Evolutionary conservation across 1,139 yeast genomes (phyloP), one percentile per base, ranked within the genome.

Genomic region (Magnusiomyces paraingens): DNA sequence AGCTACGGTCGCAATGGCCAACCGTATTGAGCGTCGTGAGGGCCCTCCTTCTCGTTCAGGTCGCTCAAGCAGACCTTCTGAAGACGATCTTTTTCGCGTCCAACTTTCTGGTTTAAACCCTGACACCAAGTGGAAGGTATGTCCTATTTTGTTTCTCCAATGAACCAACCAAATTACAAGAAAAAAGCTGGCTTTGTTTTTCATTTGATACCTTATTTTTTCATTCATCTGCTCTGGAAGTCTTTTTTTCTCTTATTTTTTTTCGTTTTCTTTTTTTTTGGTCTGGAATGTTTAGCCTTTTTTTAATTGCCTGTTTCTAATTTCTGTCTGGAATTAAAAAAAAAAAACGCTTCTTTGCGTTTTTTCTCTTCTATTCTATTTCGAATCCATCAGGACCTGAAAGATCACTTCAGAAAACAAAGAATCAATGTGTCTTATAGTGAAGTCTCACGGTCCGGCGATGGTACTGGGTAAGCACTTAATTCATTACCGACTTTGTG

Each of bases 381-480:
- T 41, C 22, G 39, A 21, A 18, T 42, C 32, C 12, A 45, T 35
- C 51, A 56, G 61, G 69, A 70, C 53, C 63, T 70, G 59, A 70
- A 70, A 63, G 73, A 70, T 57, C 67, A 69, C 55, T 68, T 66
- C 49, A 65, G 73, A 51, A 56, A 62, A 39, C 65, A 66, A 45
- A 70, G 67, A 42, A 70, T 70, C 47, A 66, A 66, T 50, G 69
- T 69, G 21, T 63, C 64, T 46, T 70, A 62, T 59, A 65, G 73
- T 36, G 68, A 68, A 55, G 68, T 68, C 36, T 62, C 68, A 14
- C 63, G 68, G n/a, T 55, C 56, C 42, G 61, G 66, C 8, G 72
- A 67, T 47, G 69, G 69, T 45, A 60, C 64, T 41, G 73, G 66
- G 57, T 52, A 45, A 42, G 55, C 48, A 20, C 17, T 29, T 2